A percentile compares a stretch with the other conserved stretches of the same genome.
phyloP scores from a whole-genome alignment of 208 protist genomes.

The Zelonia costaricensis region DNA sequence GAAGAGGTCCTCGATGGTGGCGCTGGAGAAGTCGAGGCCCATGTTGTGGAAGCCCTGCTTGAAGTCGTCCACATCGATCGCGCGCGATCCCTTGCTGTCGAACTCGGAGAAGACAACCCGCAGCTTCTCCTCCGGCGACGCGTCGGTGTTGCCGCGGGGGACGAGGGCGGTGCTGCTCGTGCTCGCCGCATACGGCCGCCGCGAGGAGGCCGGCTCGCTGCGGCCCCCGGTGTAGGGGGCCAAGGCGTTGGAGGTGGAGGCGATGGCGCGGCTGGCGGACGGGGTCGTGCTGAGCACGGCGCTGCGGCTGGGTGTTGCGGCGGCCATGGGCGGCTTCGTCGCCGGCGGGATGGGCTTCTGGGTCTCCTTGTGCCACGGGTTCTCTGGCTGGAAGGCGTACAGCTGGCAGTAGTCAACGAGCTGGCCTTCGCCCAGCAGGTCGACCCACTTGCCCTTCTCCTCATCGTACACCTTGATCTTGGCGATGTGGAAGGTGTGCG shows the following conservation, averaged over 20 bases:
- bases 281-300: constrained; percentile 9
- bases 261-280: constrained; percentile 16
- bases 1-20: constrained; percentile 91
- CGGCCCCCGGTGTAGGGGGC: constrained; percentile 68
- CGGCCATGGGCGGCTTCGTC: constrained; percentile 57
- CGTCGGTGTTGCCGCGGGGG: constrained; percentile 49
- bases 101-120: constrained; percentile 89
- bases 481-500: constrained; percentile 80
- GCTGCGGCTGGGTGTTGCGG: constrained; percentile 21
- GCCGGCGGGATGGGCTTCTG: constrained; percentile 87
- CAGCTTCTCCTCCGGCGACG: constrained; percentile 86
- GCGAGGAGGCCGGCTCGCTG: constrained; percentile 40
- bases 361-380: constrained; percentile 92
- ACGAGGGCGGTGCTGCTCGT: constrained; percentile 54
- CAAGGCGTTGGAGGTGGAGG: constrained; percentile 39
- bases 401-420: constrained; percentile 86
- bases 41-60: constrained; percentile 81
- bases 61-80: constrained; percentile 83
- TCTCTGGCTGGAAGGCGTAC: constrained; percentile 91
- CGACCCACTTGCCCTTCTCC: constrained; percentile 87
- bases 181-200: constrained; percentile 30
- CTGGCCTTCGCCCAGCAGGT: constrained; percentile 77
- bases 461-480: constrained; percentile 92
- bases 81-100: constrained; percentile 75
- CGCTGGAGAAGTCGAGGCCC: constrained; percentile 82